Evolutionary conservation across 1,139 yeast species (phyloP), one percentile per base, ranked within the genome.

Genomic region (Protomyces inundatus): DNA sequence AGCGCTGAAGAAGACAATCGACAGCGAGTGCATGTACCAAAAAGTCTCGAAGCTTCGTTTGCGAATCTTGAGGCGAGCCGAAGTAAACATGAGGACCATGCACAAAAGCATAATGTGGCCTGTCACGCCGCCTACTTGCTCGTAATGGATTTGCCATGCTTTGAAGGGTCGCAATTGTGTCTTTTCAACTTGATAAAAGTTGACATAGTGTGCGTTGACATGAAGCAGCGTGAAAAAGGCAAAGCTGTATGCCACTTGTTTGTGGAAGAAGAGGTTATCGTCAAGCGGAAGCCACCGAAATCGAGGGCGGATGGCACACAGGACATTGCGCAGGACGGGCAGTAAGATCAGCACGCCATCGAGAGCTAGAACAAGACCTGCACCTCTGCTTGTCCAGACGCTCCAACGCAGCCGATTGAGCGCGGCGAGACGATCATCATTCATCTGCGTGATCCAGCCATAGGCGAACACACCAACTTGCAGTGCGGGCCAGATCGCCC

Each of bases 91-190:
- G n/a, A 55, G 16, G 14, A 55, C 39, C 58, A 55, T 55, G 37
- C 50, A 42, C 32, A 55, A 23, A n/a, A 55, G 37, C 58, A 55
- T 55, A 10, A 55, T 33, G 36, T 55, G 58, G 14, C 58, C 58
- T 1, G 58, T 55, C 7, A 55, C 30, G 6, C 58, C 58, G 14
- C 52, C 58, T 5, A 36, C 37, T 32, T 40, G 51, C 52, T 50
- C 23, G 32, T 55, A 55, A 30, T 55, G 58, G 14, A 55, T 40
- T 14, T 55, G 58, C 58, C 52, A 45, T 1, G 58, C 58, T 37
- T 32, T 39, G 14, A 55, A 23, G 14, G 58, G 58, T 4, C 58
- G 58, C 37, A 42, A 10, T 5, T 55, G 58, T 6, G 58, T 42
- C 37, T n/a, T 14, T 23, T 55, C 52, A 10, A 55, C 53, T 6